A percentile compares a stretch with the other conserved stretches of the same genome.
Conservation (phyloP, 2,329 filamentous ascomycete species). For the Annulohypoxylon truncatum region DNA sequence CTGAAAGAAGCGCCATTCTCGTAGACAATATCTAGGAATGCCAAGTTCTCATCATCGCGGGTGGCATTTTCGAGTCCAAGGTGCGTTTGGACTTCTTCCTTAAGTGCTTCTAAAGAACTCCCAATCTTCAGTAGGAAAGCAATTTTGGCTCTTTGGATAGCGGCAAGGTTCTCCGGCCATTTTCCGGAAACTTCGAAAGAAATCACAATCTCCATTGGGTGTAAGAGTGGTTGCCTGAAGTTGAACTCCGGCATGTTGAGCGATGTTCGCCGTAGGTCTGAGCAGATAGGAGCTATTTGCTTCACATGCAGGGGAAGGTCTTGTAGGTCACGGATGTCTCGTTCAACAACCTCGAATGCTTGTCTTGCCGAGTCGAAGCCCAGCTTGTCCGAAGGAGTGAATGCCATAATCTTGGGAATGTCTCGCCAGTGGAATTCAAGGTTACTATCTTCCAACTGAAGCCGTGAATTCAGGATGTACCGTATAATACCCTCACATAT, state of each 20-base stretch:
- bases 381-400: conserved; percentile 61
- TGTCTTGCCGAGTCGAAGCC: conserved; percentile 76
- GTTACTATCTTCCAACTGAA: conserved; percentile 68
- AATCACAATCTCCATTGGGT: conserved; percentile 81
- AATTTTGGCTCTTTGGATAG: conserved; percentile 93
- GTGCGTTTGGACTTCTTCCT: conserved; percentile 71
- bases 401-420: conserved; percentile 60
- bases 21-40: conserved; percentile 85
- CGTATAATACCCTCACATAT: conserved; percentile 84
- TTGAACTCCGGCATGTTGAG: conserved; percentile 63
- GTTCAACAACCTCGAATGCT: conserved; percentile 79
- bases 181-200: conserved; percentile 93
- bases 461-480: conserved; percentile 76
- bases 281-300: conserved; percentile 78
- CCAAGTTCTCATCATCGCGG: conserved; percentile 77
- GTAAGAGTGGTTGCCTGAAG: conserved; percentile 57
- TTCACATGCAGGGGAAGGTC: conserved; percentile 89
- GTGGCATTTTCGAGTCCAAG: conserved; percentile 84
- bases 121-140: conserved; percentile 86
- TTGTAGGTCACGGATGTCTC: conserved; percentile 79
- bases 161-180: conserved; percentile 92
- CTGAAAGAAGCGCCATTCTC: conserved; percentile 80
- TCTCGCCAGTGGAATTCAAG: conserved; percentile 63
- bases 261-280: conserved; percentile 80
- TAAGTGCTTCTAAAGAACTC: conserved; percentile 72